phyloP scores from a whole-genome alignment of 2,329 filamentous ascomycete species.

The Trichoderma sp. region DNA sequence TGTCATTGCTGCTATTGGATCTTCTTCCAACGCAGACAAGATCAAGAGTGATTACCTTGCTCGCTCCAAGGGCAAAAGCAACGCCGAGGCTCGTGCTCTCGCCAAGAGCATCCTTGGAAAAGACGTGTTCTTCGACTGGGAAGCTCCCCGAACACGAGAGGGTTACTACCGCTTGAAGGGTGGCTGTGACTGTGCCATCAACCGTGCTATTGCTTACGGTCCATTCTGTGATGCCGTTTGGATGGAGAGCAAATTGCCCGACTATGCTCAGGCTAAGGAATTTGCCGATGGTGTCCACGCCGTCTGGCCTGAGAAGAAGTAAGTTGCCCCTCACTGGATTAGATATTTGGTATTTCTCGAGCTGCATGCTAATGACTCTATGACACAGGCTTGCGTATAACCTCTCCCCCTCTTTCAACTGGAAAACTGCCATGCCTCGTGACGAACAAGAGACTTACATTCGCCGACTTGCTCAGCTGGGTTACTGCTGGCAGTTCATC shows the following conservation, averaged over 20 bases:
- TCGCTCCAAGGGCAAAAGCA: slow-evolving; percentile 78
- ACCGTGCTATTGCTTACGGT: slow-evolving; percentile 86
- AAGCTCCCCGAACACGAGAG: slow-evolving; percentile 86
- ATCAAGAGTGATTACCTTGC: slow-evolving; percentile 67
- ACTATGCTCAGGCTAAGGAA: slow-evolving; percentile 86
- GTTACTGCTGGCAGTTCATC: slow-evolving; percentile 99
- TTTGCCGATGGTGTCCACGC: slow-evolving; percentile 93
- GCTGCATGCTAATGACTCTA: slow-evolving; percentile 25
- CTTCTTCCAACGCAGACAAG: slow-evolving; percentile 67
- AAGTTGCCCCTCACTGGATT: slow-evolving; percentile 40
- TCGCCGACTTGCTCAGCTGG: slow-evolving; percentile 77
- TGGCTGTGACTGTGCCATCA: slow-evolving; percentile 87
- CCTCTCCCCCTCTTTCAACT: slow-evolving; percentile 98
- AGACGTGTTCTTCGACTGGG: slow-evolving; percentile 94
- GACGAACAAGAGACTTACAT: slow-evolving; percentile 98
- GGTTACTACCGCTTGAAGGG: slow-evolving; percentile 93
- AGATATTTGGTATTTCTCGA: neutral
- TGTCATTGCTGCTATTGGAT: slow-evolving; percentile 77
- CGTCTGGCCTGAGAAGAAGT: slow-evolving; percentile 96
- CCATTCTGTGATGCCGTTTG: slow-evolving; percentile 96
- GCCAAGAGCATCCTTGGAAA: slow-evolving; percentile 75
- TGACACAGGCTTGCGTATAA: slow-evolving; percentile 83
- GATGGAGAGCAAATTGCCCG: slow-evolving; percentile 99
- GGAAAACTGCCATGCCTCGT: slow-evolving; percentile 94
- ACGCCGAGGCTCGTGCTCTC: slow-evolving; percentile 76